Base-by-base conservation (phyloP, 2,329 filamentous ascomycete species). In the Penicillium sp. region DNA sequence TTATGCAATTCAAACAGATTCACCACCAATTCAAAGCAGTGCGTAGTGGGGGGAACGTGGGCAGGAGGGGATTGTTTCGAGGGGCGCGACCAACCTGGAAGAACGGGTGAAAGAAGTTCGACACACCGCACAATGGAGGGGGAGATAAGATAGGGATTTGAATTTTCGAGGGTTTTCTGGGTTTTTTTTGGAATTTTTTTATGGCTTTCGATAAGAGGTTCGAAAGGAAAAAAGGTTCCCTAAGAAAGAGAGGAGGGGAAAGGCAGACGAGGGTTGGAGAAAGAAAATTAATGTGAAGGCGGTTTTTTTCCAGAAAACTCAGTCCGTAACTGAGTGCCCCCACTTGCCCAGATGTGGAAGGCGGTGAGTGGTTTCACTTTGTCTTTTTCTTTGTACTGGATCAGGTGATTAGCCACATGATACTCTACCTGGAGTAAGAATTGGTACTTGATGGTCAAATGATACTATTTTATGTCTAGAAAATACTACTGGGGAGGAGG, bases 161-260 rank as follows among this genome's bases (percentile, higher is more conserved):
- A 42, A 63, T 66, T 68, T 74, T 75, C 74, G 67, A 62, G 60
- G 62, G 61, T 78, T 78, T 77, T 72, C 68, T 42, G 67, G 68
- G 59, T 75, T 76, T 76, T 72, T 75, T 75, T 67, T 56, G 33
- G 55, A 49, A 56, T 70, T 70, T 63, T 62, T 65, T 62, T 61
- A 61, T 66, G 62, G 62, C 68, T 74, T 69, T 67, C 68, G 69
- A 70, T 59, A 63, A 50, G 33, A 59, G 48, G 23, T 61, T 72
- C 65, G 67, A 72, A 74, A 71, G 69, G 68, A 61, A 62, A 61
- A 63, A 65, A 61, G 57, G 55, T 69, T 65, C 66, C 64, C 61
- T 67, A 61, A 23, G 60, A 61, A 64, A 66, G 67, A 67, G 67
- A 68, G 66, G 65, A 61, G 57, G 60, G 57, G 58, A 47, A 49